Evolutionary conservation across 495 filamentous ascomycete species (phyloP), one percentile per base, ranked within the genome.

Genomic region (Hypoxylon trugodes): DNA sequence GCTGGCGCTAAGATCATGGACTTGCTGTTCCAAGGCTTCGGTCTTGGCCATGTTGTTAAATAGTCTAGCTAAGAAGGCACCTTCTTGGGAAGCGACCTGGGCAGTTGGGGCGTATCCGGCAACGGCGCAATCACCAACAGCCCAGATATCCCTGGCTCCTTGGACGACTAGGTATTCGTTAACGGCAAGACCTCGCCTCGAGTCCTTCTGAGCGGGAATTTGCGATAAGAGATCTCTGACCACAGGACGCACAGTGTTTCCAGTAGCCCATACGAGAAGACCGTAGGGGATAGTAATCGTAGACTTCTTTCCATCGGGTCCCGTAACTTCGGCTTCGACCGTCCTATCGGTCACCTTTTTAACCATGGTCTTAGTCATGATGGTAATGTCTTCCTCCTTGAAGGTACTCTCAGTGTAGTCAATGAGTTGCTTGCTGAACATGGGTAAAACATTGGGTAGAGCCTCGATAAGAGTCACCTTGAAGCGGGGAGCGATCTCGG

Each of bases 141-240:
- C 80, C 95, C 96, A 98, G 74, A 98, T 88, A 75, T 97, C 95
- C 72, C 96, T 91, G 35, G 93, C 88, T 46, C 95, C 95, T 75
- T 98, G 96, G 40, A 98, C 94, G 45, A 98, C 95, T 6, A 98
- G 90, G 81, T 96, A 98, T 74, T 98, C 96, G 76, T 98, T 98
- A 30, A 98, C 95, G 28, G 89, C 90, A 35, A 98, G 87, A 73
- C 95, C 95, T 62, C 95, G 91, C 61, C 95, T 90, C 16, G 96
- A 96, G 79, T 96, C 87, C 78, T 92, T 92, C 74, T 98, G 95
- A 6, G 92, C 95, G 7, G 96, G 92, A 57, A 98, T 91, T 75
- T 94, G 90, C 62, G 74, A 76, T 88, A 97, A 96, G 38, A 98
- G 86, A 75, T 98, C 94, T 69, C 87, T 89, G 73, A 98, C 85